phyloP scores from a whole-genome alignment of 2,329 filamentous ascomycete genomes.

The Epichloe sylvatica region DNA sequence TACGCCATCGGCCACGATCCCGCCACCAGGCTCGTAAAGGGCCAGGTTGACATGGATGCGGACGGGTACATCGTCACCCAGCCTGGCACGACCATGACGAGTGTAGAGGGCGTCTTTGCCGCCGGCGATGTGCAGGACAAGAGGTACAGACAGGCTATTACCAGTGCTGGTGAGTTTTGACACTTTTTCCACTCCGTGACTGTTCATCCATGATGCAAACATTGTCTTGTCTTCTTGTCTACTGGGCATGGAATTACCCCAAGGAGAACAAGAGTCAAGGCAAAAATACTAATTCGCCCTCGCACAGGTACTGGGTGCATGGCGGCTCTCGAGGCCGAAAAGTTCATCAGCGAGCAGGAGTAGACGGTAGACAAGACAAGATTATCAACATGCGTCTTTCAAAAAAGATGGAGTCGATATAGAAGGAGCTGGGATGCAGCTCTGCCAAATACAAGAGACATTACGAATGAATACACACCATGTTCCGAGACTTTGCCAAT shows the following conservation, averaged over 20 bases:
- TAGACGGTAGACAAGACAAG: slow-evolving; percentile 11
- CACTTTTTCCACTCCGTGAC: background rate
- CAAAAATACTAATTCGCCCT: slow-evolving; percentile 5
- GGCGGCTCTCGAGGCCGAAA: slow-evolving; percentile 90
- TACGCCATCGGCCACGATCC: slow-evolving; percentile 97
- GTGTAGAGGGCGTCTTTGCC: slow-evolving; percentile 82
- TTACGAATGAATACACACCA: too few relatives aligned
- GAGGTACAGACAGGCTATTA: slow-evolving; percentile 93
- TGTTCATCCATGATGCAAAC: background rate
- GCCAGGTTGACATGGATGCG: slow-evolving; percentile 71
- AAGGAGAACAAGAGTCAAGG: background rate
- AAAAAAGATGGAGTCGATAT: background rate
- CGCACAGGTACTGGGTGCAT: slow-evolving; percentile 73
- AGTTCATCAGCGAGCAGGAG: slow-evolving; percentile 71
- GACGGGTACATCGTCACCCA: slow-evolving; percentile 86
- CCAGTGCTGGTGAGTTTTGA: slow-evolving; percentile 68
- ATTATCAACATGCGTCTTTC: background rate
- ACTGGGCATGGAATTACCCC: too few relatives aligned
- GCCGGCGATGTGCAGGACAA: slow-evolving; percentile 98
- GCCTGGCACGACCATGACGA: slow-evolving; percentile 79
- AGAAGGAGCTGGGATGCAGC: background rate
- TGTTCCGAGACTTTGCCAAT: too few relatives aligned
- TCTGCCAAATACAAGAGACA: background rate
- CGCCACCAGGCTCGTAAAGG: slow-evolving; percentile 80
- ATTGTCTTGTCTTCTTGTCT: too few relatives aligned